A percentile compares a stretch with the other conserved stretches of the same genome.
phyloP scores from a whole-genome alignment of 106 monocot species.

The Dendrobium nobile region DNA sequence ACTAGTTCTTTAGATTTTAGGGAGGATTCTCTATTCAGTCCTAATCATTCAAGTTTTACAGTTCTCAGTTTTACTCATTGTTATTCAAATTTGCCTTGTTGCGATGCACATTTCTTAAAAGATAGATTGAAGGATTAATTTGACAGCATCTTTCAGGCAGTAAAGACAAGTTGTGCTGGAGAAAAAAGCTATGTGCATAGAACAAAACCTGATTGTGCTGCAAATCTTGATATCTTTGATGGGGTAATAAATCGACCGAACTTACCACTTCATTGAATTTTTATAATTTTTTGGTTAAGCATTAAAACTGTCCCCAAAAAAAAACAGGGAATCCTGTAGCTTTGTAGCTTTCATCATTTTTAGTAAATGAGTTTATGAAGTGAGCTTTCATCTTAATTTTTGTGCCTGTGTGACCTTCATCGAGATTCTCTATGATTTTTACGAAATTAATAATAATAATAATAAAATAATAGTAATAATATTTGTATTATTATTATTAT shows the following conservation, averaged over 20 bases:
- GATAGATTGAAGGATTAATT: not conserved
- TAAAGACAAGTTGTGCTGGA: not conserved
- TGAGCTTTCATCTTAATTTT: not conserved
- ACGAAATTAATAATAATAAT: too few relatives aligned
- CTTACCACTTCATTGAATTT: not conserved
- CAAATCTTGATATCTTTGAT: slow-evolving; percentile 1
- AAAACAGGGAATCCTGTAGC: not conserved
- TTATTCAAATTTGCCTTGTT: not conserved
- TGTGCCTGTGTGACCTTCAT: not conserved
- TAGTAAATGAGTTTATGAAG: too few relatives aligned
- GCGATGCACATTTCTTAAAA: not conserved
- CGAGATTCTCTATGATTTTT: not conserved
- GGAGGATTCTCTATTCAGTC: not conserved
- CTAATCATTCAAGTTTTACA: not conserved
- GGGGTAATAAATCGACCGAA: not conserved
- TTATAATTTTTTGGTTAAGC: too few relatives aligned
- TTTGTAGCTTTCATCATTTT: not conserved
- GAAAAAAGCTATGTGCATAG: slow-evolving; percentile 4
- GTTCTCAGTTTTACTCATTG: not conserved
- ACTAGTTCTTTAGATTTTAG: not conserved
- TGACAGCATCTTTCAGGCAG: not conserved
- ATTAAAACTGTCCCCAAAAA: too few relatives aligned
- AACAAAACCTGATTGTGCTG: slow-evolving; percentile 1
- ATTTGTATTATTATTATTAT: not conserved
- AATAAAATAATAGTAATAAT: too few relatives aligned